Evolutionary conservation across 768 basidiomycete species (phyloP).

Genomic region (Thelephora aurantiotincta): DNA sequence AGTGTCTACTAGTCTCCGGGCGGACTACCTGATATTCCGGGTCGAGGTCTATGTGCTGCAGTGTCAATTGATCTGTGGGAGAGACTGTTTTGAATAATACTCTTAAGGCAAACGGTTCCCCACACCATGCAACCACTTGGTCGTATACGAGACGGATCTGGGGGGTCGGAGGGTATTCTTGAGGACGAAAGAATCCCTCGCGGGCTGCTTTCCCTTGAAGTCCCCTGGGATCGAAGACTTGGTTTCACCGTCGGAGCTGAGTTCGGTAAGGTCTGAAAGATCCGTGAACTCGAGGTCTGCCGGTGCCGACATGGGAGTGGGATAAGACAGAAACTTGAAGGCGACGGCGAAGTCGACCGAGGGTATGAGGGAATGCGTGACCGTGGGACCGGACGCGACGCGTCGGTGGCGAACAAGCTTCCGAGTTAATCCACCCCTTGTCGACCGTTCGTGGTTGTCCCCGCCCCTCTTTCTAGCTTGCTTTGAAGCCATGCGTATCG

Average conservation of each 20-base stretch:
- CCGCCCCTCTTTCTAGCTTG: neutral
- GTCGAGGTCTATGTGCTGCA: slow-evolving; percentile 52
- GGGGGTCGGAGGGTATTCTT: slow-evolving; percentile 11
- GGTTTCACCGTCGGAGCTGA: neutral
- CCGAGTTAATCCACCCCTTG: no score
- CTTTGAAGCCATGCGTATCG: slow-evolving; percentile 61
- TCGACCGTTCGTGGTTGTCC: neutral
- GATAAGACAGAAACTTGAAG: no score
- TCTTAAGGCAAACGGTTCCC: neutral
- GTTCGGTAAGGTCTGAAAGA: neutral
- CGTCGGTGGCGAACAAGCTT: neutral
- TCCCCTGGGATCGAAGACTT: neutral
- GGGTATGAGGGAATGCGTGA: neutral
- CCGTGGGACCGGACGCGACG: neutral
- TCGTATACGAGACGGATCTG: slow-evolving; percentile 16
- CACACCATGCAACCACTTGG: slow-evolving; percentile 20
- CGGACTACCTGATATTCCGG: slow-evolving; percentile 67
- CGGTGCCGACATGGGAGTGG: neutral
- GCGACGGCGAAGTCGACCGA: neutral
- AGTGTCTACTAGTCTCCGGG: no score
- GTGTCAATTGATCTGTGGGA: slow-evolving; percentile 43
- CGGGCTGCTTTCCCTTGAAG: slow-evolving; percentile 1
- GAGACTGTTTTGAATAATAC: neutral
- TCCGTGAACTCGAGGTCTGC: neutral
- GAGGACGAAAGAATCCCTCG: slow-evolving; percentile 6